Evolutionary conservation across 148 eudicot genomes (phyloP), one percentile per base, ranked within the genome.

Genomic region (Rhododendron vialii): DNA sequence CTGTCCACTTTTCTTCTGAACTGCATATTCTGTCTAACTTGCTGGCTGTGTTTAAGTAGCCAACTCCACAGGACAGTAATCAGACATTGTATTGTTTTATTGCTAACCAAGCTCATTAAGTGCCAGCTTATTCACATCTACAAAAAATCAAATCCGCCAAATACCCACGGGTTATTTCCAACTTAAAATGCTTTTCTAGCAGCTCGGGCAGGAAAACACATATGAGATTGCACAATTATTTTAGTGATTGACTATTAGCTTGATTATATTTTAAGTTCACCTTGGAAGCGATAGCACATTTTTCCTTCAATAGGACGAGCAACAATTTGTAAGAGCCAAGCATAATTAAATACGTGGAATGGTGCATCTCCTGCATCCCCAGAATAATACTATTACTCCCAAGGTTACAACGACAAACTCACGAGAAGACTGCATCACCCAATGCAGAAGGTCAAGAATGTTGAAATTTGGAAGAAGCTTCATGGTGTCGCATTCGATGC

Each of bases 401-500:
- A 18, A 38, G 22, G 2, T n/a, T 84, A 41, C 15, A 13, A 47
- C 24, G 75, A 55, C 79, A 88, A 61, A 47, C 43, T 57, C 48
- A 47, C 41, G 30, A 35, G 17, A 28, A 57, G 10, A 24, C 80
- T n/a, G 53, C 17, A 63, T 63, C 84, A 43, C 57, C 53, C 76
- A 45, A 33, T 13, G 47, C 43, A 59, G 28, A 45, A 59, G 35
- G 48, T 77, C 12, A 74, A 85, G 80, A 82, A 51, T 7, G 63
- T 77, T 51, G 75, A 51, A 79, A 41, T 86, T 51, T 36, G 55
- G 63, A 30, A 51, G 88, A 83, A 82, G 38, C 82, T 45, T 89
- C 90, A 12, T 78, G 91, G 41, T 82, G 88, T n/a, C 55, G 86
- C 84, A 74, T 83, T 79, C 89, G 82, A 85, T 82, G 90, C 90